phyloP scores from a whole-genome alignment of 2,329 filamentous ascomycete species.

The Stagonosporopsis rhizophila region DNA sequence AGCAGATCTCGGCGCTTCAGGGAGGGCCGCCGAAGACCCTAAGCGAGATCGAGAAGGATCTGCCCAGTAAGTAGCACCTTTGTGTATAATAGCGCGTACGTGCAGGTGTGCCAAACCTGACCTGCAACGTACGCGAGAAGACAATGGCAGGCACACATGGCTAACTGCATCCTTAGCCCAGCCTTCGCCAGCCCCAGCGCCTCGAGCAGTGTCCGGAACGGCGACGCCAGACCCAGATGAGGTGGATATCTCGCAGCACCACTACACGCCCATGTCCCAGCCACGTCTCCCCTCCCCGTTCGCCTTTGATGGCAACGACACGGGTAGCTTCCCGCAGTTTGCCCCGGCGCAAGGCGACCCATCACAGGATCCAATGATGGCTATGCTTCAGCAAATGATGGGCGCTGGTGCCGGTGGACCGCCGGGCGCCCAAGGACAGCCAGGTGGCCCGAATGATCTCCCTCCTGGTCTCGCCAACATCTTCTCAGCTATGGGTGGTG shows the following conservation, averaged over 20 bases:
- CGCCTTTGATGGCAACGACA: conserved; percentile 36
- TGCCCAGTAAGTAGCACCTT: conserved; percentile 37
- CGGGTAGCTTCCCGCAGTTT: conserved; percentile 27
- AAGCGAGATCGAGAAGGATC: conserved; percentile 44
- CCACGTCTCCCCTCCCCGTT: conserved; percentile 49
- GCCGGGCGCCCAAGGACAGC: conserved; percentile 37
- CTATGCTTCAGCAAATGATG: conserved; percentile 79
- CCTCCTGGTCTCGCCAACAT: conserved; percentile 54
- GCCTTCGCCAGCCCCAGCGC: conserved; percentile 29
- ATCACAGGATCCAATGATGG: conserved; percentile 71
- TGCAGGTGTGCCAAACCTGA: neutral
- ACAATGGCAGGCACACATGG: conserved; percentile 12
- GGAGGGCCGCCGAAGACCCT: conserved; percentile 58
- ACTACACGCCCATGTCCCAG: conserved; percentile 64
- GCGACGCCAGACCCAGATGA: conserved; percentile 69
- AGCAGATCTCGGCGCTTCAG: conserved; percentile 74
- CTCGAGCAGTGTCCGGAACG: conserved; percentile 33
- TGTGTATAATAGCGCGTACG: neutral
- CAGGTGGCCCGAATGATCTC: conserved; percentile 42
- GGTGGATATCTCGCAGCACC: conserved; percentile 79
- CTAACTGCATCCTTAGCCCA: conserved; percentile 36
- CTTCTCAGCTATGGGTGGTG: conserved; percentile 54
- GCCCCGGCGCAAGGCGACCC: conserved; percentile 28
- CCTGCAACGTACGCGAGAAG: neutral
- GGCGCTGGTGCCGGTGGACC: conserved; percentile 50